Conservation (phyloP, 495 filamentous ascomycete species). For the Penicillium steckii region DNA sequence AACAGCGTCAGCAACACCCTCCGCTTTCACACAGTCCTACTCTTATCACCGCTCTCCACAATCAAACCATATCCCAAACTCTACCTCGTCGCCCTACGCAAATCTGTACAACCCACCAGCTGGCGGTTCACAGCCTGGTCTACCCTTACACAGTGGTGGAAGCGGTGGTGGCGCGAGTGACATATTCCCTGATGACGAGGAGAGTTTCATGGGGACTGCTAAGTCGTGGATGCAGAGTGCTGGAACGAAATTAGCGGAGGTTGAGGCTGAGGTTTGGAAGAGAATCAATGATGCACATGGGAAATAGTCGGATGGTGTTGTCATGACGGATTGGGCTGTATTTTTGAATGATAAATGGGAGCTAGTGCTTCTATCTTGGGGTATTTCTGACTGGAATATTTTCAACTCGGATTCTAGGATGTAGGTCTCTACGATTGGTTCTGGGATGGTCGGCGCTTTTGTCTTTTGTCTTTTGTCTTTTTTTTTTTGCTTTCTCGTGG, state of each 20-base stretch:
- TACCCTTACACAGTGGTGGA: conserved; percentile 25
- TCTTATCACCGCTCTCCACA: conserved; percentile 12
- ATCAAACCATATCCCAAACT: conserved; percentile 28
- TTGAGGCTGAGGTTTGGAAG: conserved; percentile 71
- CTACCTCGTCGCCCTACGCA: conserved; percentile 43
- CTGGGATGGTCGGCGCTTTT: no score
- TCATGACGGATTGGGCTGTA: not conserved
- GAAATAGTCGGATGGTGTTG: conserved; percentile 9
- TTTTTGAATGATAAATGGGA: no score
- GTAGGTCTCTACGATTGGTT: no score
- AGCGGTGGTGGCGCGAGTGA: conserved; percentile 17
- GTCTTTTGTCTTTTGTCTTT: no score
- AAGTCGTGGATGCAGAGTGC: conserved; percentile 61
- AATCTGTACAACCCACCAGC: conserved; percentile 53
- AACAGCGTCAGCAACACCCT: conserved; percentile 16
- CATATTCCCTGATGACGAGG: conserved; percentile 38
- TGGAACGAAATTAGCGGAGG: conserved; percentile 59
- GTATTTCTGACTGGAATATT: no score
- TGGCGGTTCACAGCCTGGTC: conserved; percentile 9
- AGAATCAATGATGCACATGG: conserved; percentile 55
- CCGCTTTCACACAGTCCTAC: conserved; percentile 17
- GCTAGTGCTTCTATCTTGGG: not conserved
- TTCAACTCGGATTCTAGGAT: no score
- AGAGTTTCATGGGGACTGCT: conserved; percentile 52
- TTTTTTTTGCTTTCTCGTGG: no score